Conservation (phyloP, 495 filamentous ascomycete species). For the Achaetomiella virescens region DNA sequence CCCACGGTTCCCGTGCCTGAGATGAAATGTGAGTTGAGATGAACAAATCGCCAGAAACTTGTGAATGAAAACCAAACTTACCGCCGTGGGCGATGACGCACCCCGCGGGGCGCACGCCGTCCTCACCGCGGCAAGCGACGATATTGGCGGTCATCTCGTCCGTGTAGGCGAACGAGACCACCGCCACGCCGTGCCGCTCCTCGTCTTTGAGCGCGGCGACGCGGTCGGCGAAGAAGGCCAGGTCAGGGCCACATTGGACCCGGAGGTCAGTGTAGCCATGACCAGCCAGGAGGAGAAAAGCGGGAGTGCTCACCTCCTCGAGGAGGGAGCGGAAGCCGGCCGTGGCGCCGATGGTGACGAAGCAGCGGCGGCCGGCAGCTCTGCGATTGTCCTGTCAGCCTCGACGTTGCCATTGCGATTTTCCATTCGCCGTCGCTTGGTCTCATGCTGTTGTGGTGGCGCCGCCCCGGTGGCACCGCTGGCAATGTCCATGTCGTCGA, state of each 20-base stretch:
- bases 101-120: slow-evolving; percentile 37
- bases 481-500: neutral
- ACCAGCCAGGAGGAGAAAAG: slow-evolving; percentile 53
- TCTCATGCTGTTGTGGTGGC: neutral
- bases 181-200: slow-evolving; percentile 32
- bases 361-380: slow-evolving; percentile 28
- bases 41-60: neutral
- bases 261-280: slow-evolving; percentile 58
- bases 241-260: slow-evolving; percentile 69
- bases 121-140: slow-evolving; percentile 29
- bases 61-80: slow-evolving; percentile 33
- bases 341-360: slow-evolving; percentile 90
- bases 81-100: slow-evolving; percentile 89
- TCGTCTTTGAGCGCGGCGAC: slow-evolving; percentile 6
- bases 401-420: neutral
- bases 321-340: slow-evolving; percentile 72
- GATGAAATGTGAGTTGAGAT: slow-evolving; percentile 11
- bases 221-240: slow-evolving; percentile 23
- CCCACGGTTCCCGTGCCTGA: slow-evolving; percentile 85
- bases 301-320: slow-evolving; percentile 51
- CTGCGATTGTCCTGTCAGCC: neutral
- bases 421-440: neutral
- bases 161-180: slow-evolving; percentile 63
- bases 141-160: slow-evolving; percentile 51
- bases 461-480: neutral